Percentiles rank a stretch among this genome's conserved stretches.
Conservation (phyloP, 208 protist genomes). For the Trichomonas tenax region DNA sequence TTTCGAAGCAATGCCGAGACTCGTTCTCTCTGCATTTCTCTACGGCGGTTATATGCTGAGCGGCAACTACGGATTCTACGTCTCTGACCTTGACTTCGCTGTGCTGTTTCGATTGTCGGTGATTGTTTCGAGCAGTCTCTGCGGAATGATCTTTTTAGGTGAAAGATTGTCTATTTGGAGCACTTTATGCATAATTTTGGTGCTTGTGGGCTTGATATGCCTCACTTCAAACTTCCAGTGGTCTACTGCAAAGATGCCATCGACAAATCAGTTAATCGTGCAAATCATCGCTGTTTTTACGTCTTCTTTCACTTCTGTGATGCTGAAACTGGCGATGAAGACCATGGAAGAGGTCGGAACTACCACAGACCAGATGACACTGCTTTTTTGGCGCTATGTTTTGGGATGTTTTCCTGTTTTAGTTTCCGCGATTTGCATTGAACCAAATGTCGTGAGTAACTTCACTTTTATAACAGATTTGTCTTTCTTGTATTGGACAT, state of each 20-base stretch:
- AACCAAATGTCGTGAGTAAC: neutral
- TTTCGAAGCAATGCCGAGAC: neutral
- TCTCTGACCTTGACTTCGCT: neutral
- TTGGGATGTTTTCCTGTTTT: neutral
- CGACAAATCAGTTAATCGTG: neutral
- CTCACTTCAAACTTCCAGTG: neutral
- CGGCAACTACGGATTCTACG: neutral
- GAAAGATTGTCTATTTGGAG: neutral
- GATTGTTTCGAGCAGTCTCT: neutral
- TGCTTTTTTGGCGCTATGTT: neutral
- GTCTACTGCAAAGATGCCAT: neutral
- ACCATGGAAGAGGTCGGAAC: neutral
- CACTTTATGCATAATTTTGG: neutral
- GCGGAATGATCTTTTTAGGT: neutral
- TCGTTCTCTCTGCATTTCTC: neutral
- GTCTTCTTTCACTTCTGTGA: neutral
- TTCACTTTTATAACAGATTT: neutral
- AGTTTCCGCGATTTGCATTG: neutral
- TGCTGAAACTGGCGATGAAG: neutral
- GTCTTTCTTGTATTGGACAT: neutral
- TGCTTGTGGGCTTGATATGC: neutral
- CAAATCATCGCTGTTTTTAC: neutral
- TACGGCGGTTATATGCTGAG: neutral
- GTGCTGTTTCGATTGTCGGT: neutral
- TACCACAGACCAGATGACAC: neutral